phyloP scores from a whole-genome alignment of 2,329 filamentous ascomycete species.

The Teratosphaeria viscida region DNA sequence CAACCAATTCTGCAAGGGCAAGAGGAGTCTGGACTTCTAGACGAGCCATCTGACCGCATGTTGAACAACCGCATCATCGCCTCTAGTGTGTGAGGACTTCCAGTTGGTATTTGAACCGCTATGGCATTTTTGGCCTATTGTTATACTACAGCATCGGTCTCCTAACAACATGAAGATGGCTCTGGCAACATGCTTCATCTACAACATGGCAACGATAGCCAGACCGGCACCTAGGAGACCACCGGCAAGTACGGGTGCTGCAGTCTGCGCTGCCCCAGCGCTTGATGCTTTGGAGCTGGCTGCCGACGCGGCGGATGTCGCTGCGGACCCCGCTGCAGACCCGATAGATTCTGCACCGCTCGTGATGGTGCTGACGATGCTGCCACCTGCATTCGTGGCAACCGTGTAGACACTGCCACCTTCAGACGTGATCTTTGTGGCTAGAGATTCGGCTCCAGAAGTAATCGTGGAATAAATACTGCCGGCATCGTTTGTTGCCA shows the following conservation, averaged over 20 bases:
- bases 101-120: no score
- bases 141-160: neutral
- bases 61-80: neutral
- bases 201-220: constrained; percentile 21
- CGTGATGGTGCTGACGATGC: constrained; percentile 5
- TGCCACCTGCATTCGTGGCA: constrained; percentile 8
- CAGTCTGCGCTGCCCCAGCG: constrained; percentile 12
- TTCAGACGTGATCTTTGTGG: constrained; percentile 4
- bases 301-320: neutral
- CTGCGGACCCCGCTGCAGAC: constrained; percentile 1
- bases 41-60: neutral
- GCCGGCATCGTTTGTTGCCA: constrained; percentile 3
- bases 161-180: neutral
- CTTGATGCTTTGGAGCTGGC: neutral
- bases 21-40: neutral
- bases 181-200: neutral
- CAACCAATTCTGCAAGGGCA: neutral
- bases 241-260: constrained; percentile 18
- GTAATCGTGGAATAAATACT: constrained; percentile 14
- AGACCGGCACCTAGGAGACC: constrained; percentile 22
- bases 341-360: neutral
- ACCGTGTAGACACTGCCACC: constrained; percentile 6
- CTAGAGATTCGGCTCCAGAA: constrained; percentile 1
- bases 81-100: no score
- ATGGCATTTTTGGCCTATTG: no score